These are phyloP conservation scores for Fusarium sp. DNA, from an alignment of 2,329 filamentous ascomycete species.

Conservation along the genomic window DNA sequence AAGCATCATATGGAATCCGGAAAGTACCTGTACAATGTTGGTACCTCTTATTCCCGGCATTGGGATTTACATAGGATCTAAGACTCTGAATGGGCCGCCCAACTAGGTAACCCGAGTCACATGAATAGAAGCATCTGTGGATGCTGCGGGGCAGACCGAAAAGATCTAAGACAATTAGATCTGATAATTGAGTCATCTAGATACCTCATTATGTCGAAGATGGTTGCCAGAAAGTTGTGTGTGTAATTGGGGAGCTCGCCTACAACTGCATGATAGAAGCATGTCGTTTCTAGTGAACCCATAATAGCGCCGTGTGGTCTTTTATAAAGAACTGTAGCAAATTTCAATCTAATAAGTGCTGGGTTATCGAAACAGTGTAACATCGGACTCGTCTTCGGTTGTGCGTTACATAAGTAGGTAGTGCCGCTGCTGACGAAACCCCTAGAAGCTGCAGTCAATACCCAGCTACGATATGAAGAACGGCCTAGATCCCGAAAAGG, in stretches of 20 bases:
- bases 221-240: no score
- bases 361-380: neutral
- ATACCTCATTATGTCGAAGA: neutral
- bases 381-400: no score
- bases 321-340: neutral
- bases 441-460: neutral
- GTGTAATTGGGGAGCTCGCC: no score
- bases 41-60: neutral
- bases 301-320: neutral
- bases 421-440: neutral
- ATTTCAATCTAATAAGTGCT: neutral
- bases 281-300: neutral
- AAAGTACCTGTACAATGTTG: neutral
- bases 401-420: no score
- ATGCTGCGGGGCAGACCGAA: constrained; percentile 13
- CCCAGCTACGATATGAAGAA: neutral
- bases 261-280: neutral
- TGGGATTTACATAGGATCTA: neutral
- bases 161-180: constrained; percentile 7
- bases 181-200: neutral
- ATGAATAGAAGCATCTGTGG: constrained; percentile 30
- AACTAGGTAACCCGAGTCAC: constrained; percentile 19
- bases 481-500: rapidly evolving
- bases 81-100: neutral
- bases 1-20: rapidly evolving